These are phyloP conservation scores for Aspergillus bombycis DNA, from an alignment of 2,329 filamentous ascomycete species.

Conservation along the genomic window DNA sequence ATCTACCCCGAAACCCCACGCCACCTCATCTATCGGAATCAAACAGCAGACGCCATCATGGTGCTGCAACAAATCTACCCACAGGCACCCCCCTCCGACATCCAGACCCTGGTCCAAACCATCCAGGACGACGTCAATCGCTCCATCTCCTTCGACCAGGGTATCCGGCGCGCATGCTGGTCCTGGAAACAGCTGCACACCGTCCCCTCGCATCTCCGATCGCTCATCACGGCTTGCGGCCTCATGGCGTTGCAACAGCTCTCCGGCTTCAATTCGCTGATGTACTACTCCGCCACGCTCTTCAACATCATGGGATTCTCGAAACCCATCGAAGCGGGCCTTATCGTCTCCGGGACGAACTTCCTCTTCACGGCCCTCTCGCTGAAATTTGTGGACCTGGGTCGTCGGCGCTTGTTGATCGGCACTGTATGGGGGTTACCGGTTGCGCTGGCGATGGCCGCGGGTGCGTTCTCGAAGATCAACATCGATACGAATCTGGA, in stretches of 20 bases:
- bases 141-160: not conserved
- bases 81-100: not conserved
- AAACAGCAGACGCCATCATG: not conserved
- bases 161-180: not conserved
- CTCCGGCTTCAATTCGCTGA: not conserved
- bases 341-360: not conserved
- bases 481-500: not conserved
- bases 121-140: not conserved
- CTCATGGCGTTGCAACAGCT: not conserved
- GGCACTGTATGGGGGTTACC: not conserved
- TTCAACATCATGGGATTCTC: not conserved
- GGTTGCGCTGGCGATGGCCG: not conserved
- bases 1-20: not conserved
- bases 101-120: not conserved
- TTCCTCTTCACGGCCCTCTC: not conserved
- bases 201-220: not conserved
- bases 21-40: not conserved
- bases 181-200: not conserved
- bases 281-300: slow-evolving; percentile 1
- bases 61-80: not conserved
- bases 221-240: not conserved
- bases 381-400: not conserved
- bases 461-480: not conserved
- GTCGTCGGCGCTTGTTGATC: not conserved
- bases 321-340: not conserved